Conservation (phyloP, 371 early-diverging fungal species). For the Mucor lusitanicus region DNA sequence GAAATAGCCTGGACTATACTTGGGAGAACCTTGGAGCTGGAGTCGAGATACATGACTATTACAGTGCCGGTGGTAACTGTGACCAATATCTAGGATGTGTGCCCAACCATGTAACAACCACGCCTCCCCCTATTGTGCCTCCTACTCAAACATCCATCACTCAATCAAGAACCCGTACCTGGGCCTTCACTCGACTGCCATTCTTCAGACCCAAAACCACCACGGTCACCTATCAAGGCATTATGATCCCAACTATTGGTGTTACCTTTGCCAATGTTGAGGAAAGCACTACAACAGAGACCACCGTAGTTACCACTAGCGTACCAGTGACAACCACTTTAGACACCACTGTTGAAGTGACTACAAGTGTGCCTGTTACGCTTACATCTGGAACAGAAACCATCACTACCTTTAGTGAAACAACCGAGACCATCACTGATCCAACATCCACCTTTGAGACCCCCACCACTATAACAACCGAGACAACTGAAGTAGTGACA, state of each 20-base stretch:
- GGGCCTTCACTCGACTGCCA: not conserved
- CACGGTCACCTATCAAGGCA: not conserved
- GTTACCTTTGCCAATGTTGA: not conserved
- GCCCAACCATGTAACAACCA: slow-evolving; percentile 4
- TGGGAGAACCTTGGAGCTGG: slow-evolving; percentile 6
- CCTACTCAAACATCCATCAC: not conserved
- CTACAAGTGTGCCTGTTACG: not conserved
- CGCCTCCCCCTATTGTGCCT: not conserved
- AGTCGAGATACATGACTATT: slow-evolving; percentile 19
- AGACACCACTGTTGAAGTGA: not conserved
- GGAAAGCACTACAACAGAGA: not conserved
- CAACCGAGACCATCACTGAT: not conserved
- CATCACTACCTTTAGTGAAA: not conserved
- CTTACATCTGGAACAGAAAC: not conserved
- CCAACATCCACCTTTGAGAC: not conserved
- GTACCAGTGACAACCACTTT: not conserved
- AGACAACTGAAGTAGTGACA: not conserved
- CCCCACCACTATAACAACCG: not conserved
- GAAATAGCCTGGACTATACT: slow-evolving; percentile 4
- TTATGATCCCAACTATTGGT: not conserved
- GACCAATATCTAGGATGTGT: slow-evolving; percentile 18
- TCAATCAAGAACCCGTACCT: not conserved
- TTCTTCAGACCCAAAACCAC: not conserved
- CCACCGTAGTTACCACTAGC: not conserved
- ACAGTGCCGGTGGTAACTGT: slow-evolving; percentile 10